Conservation (phyloP, 2,329 filamentous ascomycete genomes). For the Macroventuria anomochaeta region DNA sequence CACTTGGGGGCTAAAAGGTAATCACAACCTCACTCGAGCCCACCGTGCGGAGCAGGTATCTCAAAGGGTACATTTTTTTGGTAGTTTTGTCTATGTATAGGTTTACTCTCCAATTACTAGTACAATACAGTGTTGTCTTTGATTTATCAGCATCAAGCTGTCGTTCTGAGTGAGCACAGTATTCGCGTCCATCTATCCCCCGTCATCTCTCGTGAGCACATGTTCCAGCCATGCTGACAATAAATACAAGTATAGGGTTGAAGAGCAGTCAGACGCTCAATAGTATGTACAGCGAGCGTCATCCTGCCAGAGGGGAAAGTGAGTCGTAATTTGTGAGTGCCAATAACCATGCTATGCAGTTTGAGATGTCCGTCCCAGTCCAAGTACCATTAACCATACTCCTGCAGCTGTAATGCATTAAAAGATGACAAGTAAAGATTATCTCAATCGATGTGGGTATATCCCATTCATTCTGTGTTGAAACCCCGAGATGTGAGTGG, state of each 20-base stretch:
- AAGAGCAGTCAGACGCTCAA: constrained; percentile 31
- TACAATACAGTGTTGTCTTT: constrained; percentile 6
- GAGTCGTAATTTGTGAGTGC: constrained; percentile 18
- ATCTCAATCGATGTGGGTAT: background rate
- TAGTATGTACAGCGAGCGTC: constrained; percentile 40
- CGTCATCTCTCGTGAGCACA: constrained; percentile 21
- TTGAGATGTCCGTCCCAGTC: constrained; percentile 7
- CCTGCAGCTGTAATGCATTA: constrained; percentile 8
- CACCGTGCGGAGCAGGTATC: background rate
- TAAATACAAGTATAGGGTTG: constrained; percentile 16
- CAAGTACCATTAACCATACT: background rate
- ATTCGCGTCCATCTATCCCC: constrained; percentile 13
- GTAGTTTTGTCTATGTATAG: background rate
- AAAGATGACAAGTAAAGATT: constrained; percentile 11
- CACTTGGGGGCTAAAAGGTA: constrained; percentile 16
- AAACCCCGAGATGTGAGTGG: background rate
- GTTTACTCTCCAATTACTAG: constrained; percentile 8
- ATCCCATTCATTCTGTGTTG: background rate
- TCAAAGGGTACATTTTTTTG: background rate
- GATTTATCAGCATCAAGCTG: background rate
- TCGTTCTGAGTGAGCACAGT: constrained; percentile 26
- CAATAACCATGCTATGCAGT: constrained; percentile 14
- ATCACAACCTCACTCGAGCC: constrained; percentile 4
- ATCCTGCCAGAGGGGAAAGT: constrained; percentile 33
- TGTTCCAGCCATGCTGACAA: constrained; percentile 30